Conservation (phyloP, 2,329 filamentous ascomycete species). For the Parasarocladium wereldwijsianum region DNA sequence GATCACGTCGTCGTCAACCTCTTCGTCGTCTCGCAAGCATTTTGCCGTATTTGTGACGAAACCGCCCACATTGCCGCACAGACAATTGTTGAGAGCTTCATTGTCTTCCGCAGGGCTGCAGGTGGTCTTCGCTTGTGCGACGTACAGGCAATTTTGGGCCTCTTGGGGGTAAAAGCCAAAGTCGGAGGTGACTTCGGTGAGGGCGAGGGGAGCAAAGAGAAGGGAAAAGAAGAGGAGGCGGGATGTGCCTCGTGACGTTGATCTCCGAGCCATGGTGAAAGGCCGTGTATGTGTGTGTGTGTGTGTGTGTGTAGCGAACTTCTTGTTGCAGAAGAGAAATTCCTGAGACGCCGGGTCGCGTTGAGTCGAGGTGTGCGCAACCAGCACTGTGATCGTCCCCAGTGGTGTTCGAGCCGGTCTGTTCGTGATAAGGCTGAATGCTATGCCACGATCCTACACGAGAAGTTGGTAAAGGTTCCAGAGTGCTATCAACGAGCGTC, state of each 20-base stretch:
- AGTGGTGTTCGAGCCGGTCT: too few relatives aligned
- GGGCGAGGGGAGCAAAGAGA: slow-evolving; percentile 7
- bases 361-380: too few relatives aligned
- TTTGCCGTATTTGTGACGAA: slow-evolving; percentile 27
- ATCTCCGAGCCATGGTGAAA: slow-evolving; percentile 1
- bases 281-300: background rate
- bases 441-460: too few relatives aligned
- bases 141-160: slow-evolving; percentile 24
- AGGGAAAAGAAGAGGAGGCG: slow-evolving; percentile 13
- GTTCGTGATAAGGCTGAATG: too few relatives aligned
- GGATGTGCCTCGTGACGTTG: slow-evolving; percentile 1
- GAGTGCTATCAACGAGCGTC: too few relatives aligned
- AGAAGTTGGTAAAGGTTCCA: too few relatives aligned
- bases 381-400: too few relatives aligned
- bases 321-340: too few relatives aligned
- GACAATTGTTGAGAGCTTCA: slow-evolving; percentile 24
- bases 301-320: too few relatives aligned
- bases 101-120: slow-evolving; percentile 21
- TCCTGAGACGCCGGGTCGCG: too few relatives aligned
- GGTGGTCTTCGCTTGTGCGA: slow-evolving; percentile 17
- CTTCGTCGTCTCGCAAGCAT: slow-evolving; percentile 22
- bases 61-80: slow-evolving; percentile 28
- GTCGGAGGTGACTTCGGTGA: slow-evolving; percentile 23
- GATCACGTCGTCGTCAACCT: slow-evolving; percentile 19
- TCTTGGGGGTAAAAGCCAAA: slow-evolving; percentile 22